Conservation (phyloP, 441 rosid species). For the Populus trichocarpa region DNA sequence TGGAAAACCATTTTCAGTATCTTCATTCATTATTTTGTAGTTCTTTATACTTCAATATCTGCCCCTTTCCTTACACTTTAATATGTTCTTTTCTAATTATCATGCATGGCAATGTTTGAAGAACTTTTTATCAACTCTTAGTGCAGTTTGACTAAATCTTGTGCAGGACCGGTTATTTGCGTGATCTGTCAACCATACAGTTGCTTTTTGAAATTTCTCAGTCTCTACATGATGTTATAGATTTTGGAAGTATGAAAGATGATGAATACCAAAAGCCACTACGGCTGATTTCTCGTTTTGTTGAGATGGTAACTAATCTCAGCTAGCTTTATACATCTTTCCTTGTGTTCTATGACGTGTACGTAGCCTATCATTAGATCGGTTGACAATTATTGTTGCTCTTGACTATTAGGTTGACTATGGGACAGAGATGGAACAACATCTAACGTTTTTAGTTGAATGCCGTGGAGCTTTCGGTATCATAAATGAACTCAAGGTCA, state of each 20-base stretch:
- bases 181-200: constrained; percentile 57
- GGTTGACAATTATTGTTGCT: constrained; percentile 24
- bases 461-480: constrained; percentile 76
- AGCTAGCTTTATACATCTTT: constrained; percentile 2
- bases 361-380: constrained; percentile 3
- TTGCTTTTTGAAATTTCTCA: constrained; percentile 74
- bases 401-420: constrained; percentile 63
- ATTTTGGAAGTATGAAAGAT: constrained; percentile 54
- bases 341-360: not conserved
- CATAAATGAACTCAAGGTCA: constrained; percentile 71
- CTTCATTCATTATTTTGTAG: constrained; percentile 7
- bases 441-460: constrained; percentile 73
- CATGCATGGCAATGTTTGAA: constrained; percentile 6
- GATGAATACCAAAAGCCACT: constrained; percentile 63
- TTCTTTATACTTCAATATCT: not conserved
- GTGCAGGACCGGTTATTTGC: constrained; percentile 56
- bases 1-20: not conserved
- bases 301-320: constrained; percentile 54
- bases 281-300: constrained; percentile 66
- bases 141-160: constrained; percentile 21
- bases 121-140: not conserved
- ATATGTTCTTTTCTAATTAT: constrained; percentile 1
- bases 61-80: not conserved
- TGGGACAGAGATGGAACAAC: constrained; percentile 59
- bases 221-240: constrained; percentile 61